Evolutionary conservation across 31 red algal genomes (phyloP), one percentile per base, ranked within the genome.

Genomic region (Porphyra umbilicalis): DNA sequence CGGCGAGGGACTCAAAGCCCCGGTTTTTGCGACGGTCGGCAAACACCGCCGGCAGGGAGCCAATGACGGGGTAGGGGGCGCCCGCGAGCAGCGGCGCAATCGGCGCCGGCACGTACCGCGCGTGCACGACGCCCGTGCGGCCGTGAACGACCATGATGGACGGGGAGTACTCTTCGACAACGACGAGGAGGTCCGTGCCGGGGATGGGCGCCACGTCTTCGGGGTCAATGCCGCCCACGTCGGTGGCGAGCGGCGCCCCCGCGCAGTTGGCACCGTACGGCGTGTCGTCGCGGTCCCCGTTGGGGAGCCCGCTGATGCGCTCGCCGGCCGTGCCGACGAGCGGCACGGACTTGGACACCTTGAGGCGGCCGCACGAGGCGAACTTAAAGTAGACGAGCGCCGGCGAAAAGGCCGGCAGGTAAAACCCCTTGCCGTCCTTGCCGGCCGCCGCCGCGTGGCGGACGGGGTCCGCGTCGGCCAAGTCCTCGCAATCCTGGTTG

Each of bases 111-210:
- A 94, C 91, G 82, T 94, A 85, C 2, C 91, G 87, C 30, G 82
- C 76, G 30, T 83, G 33, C n/a, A 94, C 85, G 2, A 33, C 40
- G 29, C 91, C 91, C 7, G 74, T 84, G 0, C 75, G 33, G 36
- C 42, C 76, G 39, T 85, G 76, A 30, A 85, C 84, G 37, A 94
- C 18, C 42, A 94, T 71, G 32, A 94, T 76, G 14, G 87, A 90
- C 13, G 91, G 91, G 2, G 91, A 86, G 77, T 94, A 94, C 83
- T 94, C 91, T 20, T 94, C 91, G 34, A 90, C 91, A 42, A 94
- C 77, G 10, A 82, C 91, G 35, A 89, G 82, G 30, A 81, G 82
- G 13, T 81, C 33, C 9, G 75, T 83, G 29, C 71, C 84, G 35
- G 90, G 90, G 37, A 94, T 86, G 38, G 78, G 38, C 6, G 84